A percentile compares a stretch with the other conserved stretches of the same genome.
Evolutionary conservation across 176 grass and related monocot species (phyloP).

Genomic region (Thalia dealbata): DNA sequence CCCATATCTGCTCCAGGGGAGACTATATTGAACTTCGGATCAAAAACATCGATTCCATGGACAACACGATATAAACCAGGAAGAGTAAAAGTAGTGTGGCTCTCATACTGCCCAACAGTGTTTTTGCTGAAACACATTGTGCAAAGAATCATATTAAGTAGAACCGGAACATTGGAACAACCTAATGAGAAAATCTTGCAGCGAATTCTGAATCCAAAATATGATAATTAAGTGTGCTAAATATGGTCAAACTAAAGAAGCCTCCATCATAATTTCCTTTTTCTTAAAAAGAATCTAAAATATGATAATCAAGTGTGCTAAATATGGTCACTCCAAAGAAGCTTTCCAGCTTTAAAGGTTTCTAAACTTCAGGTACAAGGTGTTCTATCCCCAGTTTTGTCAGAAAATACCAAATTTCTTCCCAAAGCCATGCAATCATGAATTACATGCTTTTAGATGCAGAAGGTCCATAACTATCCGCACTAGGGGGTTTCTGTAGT

Average conservation of each 20-base stretch:
- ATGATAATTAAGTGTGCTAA: neutral
- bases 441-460: neutral
- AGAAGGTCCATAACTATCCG: neutral
- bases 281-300: neutral
- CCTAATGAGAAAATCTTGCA: neutral
- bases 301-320: no score
- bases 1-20: conserved; percentile 91
- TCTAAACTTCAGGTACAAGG: neutral
- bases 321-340: no score
- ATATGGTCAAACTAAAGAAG: no score
- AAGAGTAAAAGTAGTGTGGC: conserved; percentile 80
- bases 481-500: neutral
- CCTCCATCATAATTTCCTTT: no score
- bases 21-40: conserved; percentile 97
- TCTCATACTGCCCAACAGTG: conserved; percentile 97
- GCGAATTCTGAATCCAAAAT: neutral
- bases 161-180: neutral
- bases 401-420: neutral
- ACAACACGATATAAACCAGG: conserved; percentile 80
- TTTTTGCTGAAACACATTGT: conserved; percentile 55
- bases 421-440: neutral
- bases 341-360: neutral
- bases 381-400: neutral
- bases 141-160: neutral
- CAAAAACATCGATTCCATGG: conserved; percentile 95